These are phyloP conservation scores for Trichosporon sp. DNA, from an alignment of 1,284 basidiomycete genomes.

Conservation along the genomic window DNA sequence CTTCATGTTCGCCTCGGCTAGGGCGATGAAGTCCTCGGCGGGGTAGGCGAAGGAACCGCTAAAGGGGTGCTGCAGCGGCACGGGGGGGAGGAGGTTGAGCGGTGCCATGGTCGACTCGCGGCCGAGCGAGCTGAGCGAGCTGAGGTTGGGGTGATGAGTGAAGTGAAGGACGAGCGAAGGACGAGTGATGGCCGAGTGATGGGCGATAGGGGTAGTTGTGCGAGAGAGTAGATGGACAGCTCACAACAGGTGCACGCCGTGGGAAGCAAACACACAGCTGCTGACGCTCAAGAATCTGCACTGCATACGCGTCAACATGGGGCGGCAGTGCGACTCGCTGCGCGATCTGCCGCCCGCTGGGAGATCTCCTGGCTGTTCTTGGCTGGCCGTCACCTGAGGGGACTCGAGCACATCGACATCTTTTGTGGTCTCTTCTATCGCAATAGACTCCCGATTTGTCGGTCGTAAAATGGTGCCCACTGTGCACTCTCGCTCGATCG, in stretches of 20 bases:
- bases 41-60: slow-evolving; percentile 6
- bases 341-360: too few species aligned
- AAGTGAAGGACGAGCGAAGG: not conserved
- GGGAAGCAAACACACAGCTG: not conserved
- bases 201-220: not conserved
- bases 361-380: too few species aligned
- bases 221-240: not conserved
- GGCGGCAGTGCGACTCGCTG: not conserved
- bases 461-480: not conserved
- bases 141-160: not conserved
- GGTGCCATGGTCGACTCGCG: not conserved
- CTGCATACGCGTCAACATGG: not conserved
- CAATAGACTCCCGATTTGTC: not conserved
- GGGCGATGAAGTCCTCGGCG: slow-evolving; percentile 8
- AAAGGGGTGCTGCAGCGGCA: slow-evolving; percentile 11
- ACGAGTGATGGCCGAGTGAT: too few species aligned
- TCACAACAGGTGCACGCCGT: not conserved
- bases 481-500: not conserved
- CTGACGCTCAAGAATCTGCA: not conserved
- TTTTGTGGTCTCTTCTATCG: too few species aligned
- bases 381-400: too few species aligned
- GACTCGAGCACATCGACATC: too few species aligned
- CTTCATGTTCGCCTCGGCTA: slow-evolving; percentile 17
- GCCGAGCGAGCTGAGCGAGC: not conserved
- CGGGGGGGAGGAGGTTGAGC: slow-evolving; percentile 2